Base-by-base conservation (phyloP, 768 basidiomycete genomes). In the Pleurotus tuber-regium region DNA sequence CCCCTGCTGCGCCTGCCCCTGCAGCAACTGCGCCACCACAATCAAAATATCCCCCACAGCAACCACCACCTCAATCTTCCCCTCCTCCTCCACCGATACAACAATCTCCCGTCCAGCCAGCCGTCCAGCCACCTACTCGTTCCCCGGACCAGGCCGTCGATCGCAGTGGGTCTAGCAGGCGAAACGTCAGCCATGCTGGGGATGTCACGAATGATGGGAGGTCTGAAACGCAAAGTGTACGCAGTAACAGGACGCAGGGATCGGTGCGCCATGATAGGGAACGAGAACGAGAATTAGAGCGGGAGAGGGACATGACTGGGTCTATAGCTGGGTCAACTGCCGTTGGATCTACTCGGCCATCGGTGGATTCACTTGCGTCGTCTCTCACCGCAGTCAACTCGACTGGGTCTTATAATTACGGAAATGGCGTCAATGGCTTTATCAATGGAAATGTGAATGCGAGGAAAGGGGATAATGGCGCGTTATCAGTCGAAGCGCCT, bases 11-110 rank as follows among this genome's bases (percentile, higher is more conserved):
- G 11, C 60, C 57, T 6, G 30, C 19, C 16, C 14, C 46, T 19
- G 21, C 83, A 2, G 74, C 79, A 0, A 81, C 75, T 47, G 83
- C 80, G 25, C 67, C 76, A 2, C 78, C 89, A 29, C 74, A 70
- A 51, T 91, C 85, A 58, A 53, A 51, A 30, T 73, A 77, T 26
- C 62, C 68, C 7, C 69, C 76, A 2, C 66, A 75, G n/a, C 70
- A 76, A 39, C 50, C 66, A 28, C 62, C 61, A n/a, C 58, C 59
- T 1, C 64, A 60, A 14, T 54, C 61, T 16, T 57, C 63, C 8
- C 10, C 57, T 30, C 26, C 21, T 16, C 18, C 46, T 4, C 18
- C 46, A 5, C 10, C 5, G 8, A 44, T 16, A 38, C 35, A 19
- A 38, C 35, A 16, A n/a, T n/a, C n/a, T n/a, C n/a, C n/a, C n/a